phyloP scores from a whole-genome alignment of 345 rosid genomes.

The Populus davidiana region DNA sequence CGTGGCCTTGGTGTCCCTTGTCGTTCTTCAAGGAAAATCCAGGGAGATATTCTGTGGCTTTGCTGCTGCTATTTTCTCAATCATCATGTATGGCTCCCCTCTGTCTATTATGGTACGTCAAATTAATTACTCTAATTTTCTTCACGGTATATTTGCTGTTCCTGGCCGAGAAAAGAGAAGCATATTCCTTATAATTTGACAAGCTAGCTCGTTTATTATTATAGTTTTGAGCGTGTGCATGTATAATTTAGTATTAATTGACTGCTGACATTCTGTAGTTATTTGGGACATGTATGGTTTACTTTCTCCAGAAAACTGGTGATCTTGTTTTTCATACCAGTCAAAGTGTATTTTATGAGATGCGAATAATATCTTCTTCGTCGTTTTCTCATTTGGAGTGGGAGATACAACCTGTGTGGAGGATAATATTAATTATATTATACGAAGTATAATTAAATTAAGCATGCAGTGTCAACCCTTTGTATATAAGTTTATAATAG shows the following conservation, averaged over 20 bases:
- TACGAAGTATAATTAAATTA: neutral
- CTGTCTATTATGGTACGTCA: constrained; percentile 84
- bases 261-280: neutral
- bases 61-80: constrained; percentile 81
- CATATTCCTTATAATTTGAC: no score
- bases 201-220: neutral
- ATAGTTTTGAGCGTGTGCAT: neutral
- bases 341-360: neutral
- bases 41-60: constrained; percentile 84
- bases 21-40: constrained; percentile 57
- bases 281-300: no score
- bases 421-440: neutral
- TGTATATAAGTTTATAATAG: no score
- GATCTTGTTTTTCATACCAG: neutral
- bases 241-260: no score
- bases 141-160: neutral
- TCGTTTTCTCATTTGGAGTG: neutral
- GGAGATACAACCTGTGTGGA: neutral
- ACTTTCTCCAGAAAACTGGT: no score
- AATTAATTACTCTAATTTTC: no score
- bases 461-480: no score
- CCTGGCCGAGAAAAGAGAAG: neutral
- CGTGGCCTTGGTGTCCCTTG: constrained; percentile 60
- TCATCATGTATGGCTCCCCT: constrained; percentile 95
- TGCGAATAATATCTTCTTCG: neutral